These are phyloP conservation scores for Aspergillus ellipticus DNA, from an alignment of 495 filamentous ascomycete species.

Conservation along the genomic window DNA sequence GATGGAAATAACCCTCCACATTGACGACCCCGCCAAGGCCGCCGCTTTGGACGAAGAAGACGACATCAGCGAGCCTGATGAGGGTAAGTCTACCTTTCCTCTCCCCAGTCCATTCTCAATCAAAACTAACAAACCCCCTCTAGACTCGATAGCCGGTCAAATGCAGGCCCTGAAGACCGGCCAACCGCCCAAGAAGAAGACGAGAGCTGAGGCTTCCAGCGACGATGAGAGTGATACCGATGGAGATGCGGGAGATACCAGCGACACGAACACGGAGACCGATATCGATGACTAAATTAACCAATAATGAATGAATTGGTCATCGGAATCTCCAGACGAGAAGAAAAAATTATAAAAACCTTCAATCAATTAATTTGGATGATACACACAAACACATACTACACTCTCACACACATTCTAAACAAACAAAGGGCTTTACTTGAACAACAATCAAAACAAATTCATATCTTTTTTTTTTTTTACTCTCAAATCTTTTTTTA, in stretches of 20 bases:
- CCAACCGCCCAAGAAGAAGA: constrained; percentile 55
- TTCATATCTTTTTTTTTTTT: background rate
- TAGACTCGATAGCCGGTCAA: constrained; percentile 92
- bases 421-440: background rate
- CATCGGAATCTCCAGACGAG: background rate
- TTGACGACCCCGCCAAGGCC: constrained; percentile 88
- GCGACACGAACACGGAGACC: constrained; percentile 77
- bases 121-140: constrained; percentile 22
- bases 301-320: background rate
- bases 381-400: background rate
- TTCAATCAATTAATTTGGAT: constrained; percentile 4
- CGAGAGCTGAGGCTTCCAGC: constrained; percentile 57
- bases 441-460: no score
- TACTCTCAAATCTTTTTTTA: constrained; percentile 1
- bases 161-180: constrained; percentile 85
- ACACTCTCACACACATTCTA: background rate
- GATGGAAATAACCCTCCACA: constrained; percentile 78
- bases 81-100: constrained; percentile 61
- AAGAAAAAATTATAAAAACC: constrained; percentile 3
- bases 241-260: constrained; percentile 71
- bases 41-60: constrained; percentile 71
- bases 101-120: background rate
- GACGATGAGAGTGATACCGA: constrained; percentile 88
- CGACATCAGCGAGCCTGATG: constrained; percentile 95
- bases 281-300: constrained; percentile 53